Conservation (phyloP, 2,329 filamentous ascomycete species). For the Myrmaecium sp. region DNA sequence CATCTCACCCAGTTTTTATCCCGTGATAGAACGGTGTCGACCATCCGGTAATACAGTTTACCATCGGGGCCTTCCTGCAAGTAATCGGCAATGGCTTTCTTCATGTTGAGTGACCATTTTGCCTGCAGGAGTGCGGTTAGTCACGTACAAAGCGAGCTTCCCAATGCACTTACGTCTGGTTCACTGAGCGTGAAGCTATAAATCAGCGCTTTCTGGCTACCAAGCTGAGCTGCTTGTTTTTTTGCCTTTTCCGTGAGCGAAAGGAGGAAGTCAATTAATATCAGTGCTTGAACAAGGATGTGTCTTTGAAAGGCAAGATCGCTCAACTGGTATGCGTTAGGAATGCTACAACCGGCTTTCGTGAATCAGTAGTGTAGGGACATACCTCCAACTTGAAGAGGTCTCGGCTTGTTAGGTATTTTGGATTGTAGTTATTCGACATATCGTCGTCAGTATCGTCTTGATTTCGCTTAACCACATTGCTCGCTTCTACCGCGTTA, state of each 20-base stretch:
- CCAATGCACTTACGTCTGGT: slow-evolving; percentile 51
- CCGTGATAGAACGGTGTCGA: slow-evolving; percentile 83
- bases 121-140: slow-evolving; percentile 31
- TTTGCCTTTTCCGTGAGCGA: slow-evolving; percentile 72
- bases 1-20: slow-evolving; percentile 99
- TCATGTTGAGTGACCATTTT: slow-evolving; percentile 71
- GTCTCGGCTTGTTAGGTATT: slow-evolving; percentile 94
- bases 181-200: slow-evolving; percentile 63
- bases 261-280: slow-evolving; percentile 88
- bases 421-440: slow-evolving; percentile 75
- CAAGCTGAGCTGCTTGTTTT: slow-evolving; percentile 50
- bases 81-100: slow-evolving; percentile 63
- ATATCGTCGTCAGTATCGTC: slow-evolving; percentile 44
- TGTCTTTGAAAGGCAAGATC: slow-evolving; percentile 89
- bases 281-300: slow-evolving; percentile 86
- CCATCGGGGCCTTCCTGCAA: slow-evolving; percentile 67
- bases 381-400: slow-evolving; percentile 83
- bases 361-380: slow-evolving; percentile 3
- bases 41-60: slow-evolving; percentile 88
- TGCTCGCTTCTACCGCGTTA: slow-evolving; percentile 51
- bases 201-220: slow-evolving; percentile 72
- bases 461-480: slow-evolving; percentile 53
- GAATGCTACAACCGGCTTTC: slow-evolving; percentile 4
- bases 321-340: slow-evolving; percentile 45
- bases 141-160: not conserved